These are phyloP conservation scores for Vanrija sp. DNA, from an alignment of 1,284 basidiomycete genomes.

Conservation along the genomic window DNA sequence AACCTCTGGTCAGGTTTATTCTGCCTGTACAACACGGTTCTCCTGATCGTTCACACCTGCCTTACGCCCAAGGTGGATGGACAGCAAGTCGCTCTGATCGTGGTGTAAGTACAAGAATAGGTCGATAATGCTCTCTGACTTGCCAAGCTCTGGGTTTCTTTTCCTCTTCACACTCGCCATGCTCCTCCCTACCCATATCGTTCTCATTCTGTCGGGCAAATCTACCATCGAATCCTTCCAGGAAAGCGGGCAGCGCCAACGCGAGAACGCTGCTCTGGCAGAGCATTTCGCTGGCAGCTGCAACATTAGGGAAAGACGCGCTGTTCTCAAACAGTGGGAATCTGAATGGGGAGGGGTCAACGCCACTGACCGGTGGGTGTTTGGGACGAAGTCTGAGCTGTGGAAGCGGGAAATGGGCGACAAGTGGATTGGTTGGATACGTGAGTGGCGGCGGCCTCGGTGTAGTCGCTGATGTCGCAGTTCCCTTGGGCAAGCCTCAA, in stretches of 20 bases:
- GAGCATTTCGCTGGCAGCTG: neutral
- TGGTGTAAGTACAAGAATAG: conserved; percentile 28
- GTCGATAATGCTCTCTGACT: conserved; percentile 1
- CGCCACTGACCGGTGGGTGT: conserved; percentile 42
- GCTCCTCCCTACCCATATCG: conserved; percentile 38
- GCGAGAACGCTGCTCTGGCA: neutral
- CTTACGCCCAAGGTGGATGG: conserved; percentile 28
- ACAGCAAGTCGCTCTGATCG: conserved; percentile 39
- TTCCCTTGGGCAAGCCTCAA: conserved; percentile 40
- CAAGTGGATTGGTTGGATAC: conserved; percentile 36
- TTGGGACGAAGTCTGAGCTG: conserved; percentile 26
- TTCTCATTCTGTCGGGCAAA: conserved; percentile 33
- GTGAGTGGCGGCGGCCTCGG: conserved; percentile 31
- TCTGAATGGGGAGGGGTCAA: conserved; percentile 40
- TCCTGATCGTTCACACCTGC: conserved; percentile 26
- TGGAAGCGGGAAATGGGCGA: conserved; percentile 45
- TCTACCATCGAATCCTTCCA: conserved; percentile 44
- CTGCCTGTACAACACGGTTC: conserved; percentile 33
- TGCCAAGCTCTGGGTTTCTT: conserved; percentile 35
- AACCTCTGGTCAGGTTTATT: conserved; percentile 41
- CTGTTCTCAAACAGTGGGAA: conserved; percentile 27
- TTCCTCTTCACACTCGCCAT: conserved; percentile 34
- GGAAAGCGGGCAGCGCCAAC: neutral
- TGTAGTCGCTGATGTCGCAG: conserved; percentile 15
- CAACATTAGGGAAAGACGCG: conserved; percentile 14